These are phyloP conservation scores for Psophocarpus tetragonolobus DNA, from an alignment of 306 rosid species.

Conservation along the genomic window DNA sequence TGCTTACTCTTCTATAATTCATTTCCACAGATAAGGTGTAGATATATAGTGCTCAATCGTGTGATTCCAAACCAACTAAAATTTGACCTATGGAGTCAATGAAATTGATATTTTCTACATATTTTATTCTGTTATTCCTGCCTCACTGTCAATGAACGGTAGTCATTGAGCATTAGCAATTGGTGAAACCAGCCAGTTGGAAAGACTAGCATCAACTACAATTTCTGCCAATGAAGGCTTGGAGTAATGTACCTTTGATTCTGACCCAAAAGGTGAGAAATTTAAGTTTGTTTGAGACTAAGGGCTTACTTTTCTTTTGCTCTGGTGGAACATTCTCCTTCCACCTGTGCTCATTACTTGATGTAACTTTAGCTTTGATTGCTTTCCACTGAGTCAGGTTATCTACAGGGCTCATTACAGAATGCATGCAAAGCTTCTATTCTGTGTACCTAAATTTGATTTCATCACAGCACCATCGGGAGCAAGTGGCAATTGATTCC, in stretches of 20 bases:
- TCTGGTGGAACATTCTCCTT: background rate
- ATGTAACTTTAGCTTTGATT: background rate
- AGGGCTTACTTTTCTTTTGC: background rate
- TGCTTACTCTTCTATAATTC: constrained; percentile 11
- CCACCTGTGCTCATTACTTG: background rate
- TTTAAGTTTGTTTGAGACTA: constrained; percentile 22
- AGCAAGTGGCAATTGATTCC: background rate
- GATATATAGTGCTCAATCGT: background rate
- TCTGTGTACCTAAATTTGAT: constrained; percentile 30
- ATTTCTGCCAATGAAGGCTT: constrained; percentile 60
- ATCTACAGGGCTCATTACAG: constrained; percentile 51
- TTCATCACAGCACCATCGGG: constrained; percentile 44
- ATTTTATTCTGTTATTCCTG: background rate
- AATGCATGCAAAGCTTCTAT: constrained; percentile 35
- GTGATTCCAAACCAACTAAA: constrained; percentile 22
- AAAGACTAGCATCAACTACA: constrained; percentile 68
- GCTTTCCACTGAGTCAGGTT: constrained; percentile 11
- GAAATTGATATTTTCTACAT: background rate
- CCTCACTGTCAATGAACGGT: constrained; percentile 41
- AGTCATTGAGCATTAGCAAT: constrained; percentile 34
- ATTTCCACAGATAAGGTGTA: constrained; percentile 15
- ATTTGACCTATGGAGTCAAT: constrained; percentile 2
- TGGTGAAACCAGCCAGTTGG: constrained; percentile 65
- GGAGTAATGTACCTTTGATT: constrained; percentile 39
- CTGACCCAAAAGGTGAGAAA: constrained; percentile 27